Conservation (phyloP, 1,139 yeast species). For the Nakaseomyces kungkrabaensis region DNA sequence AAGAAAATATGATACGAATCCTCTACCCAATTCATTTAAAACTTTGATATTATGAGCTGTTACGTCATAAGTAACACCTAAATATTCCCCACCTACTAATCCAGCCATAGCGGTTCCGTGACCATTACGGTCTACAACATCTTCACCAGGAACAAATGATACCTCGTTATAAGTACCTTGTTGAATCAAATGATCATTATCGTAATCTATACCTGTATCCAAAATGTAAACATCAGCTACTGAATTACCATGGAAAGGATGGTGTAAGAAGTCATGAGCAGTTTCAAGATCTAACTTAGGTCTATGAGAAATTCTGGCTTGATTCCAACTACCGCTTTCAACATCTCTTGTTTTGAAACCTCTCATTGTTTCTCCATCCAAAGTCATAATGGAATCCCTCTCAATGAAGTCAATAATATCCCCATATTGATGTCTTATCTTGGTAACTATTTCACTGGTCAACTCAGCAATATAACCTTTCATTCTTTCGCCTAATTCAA, state of each 20-base stretch:
- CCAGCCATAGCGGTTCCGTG: constrained; percentile 87
- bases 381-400: constrained; percentile 64
- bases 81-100: constrained; percentile 60
- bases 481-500: constrained; percentile 45
- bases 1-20: constrained; percentile 70
- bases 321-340: constrained; percentile 93
- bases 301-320: constrained; percentile 90
- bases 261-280: constrained; percentile 49
- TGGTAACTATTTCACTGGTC: constrained; percentile 58
- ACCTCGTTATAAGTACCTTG: constrained; percentile 77
- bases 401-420: constrained; percentile 59
- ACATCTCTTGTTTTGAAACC: constrained; percentile 12
- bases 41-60: constrained; percentile 70
- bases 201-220: constrained; percentile 83
- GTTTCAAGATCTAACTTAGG: constrained; percentile 50
- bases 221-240: constrained; percentile 86
- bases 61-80: constrained; percentile 74
- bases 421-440: constrained; percentile 52
- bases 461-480: constrained; percentile 70
- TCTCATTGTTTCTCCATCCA: constrained; percentile 43
- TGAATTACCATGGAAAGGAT: constrained; percentile 52
- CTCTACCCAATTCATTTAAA: constrained; percentile 66
- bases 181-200: constrained; percentile 77
- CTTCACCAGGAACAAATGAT: constrained; percentile 81
- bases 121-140: constrained; percentile 84